Evolutionary conservation across 352 stramenopile genomes (phyloP), one percentile per base, ranked within the genome.

Genomic region (Phytophthora palmivora): DNA sequence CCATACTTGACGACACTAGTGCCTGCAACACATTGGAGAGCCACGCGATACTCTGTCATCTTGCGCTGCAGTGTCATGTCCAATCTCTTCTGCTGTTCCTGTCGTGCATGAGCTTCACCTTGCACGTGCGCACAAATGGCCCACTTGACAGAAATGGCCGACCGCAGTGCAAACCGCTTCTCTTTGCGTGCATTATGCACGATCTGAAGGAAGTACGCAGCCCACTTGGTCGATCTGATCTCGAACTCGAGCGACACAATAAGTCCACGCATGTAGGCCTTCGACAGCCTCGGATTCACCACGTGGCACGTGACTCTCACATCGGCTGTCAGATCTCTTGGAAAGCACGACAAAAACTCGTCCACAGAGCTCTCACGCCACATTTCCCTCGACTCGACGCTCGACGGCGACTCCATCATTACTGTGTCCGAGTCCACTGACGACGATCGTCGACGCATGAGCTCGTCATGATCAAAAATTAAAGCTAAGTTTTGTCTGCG

Each of bases 31-130:
- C 87, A 95, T 67, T 95, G 82, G 37, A 95, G 72, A 0, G 87
- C 87, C 18, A 95, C 82, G 38, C 83, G 82, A 59, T 92, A 95
- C 54, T 92, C 84, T 2, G 84, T 93, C 77, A 95, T 92, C 53
- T 95, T 91, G 48, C 75, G 82, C 22, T 83, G 74, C 62, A 95
- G 72, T 24, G 75, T 58, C 68, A 79, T 48, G 24, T 94, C 82
- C 19, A 77, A 59, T 10, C 51, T 41, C 49, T 82, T 72, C 42
- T 89, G 75, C 46, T 79, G 66, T 12, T 63, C 65, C 38, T 74
- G 54, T n/a, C 80, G 73, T 7, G 57, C 54, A 19, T 61, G 48
- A n/a, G 83, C 66, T 39, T 90, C 81, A 12, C 70, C 66, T 18
- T 69, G 72, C 34, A 91, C 82, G 37, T 75, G 64, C 18, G 81